Conservation (phyloP, 805 yeast genomes). For the Starmerella bacillaris region DNA sequence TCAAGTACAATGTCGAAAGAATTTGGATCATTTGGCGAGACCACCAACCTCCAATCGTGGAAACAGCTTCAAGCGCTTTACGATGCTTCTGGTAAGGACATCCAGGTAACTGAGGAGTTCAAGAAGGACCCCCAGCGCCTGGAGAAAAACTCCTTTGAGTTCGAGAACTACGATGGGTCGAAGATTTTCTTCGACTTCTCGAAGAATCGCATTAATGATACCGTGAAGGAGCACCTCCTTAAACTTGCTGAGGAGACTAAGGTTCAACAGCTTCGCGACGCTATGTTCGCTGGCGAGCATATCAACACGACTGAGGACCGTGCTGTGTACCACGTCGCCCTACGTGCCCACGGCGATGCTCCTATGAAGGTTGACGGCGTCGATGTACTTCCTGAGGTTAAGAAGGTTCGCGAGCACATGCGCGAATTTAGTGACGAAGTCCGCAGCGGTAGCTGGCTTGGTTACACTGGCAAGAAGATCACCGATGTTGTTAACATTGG, state of each 20-base stretch:
- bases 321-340: slow-evolving; percentile 92
- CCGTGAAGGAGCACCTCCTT: slow-evolving; percentile 47
- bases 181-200: slow-evolving; percentile 87
- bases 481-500: slow-evolving; percentile 94
- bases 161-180: slow-evolving; percentile 71
- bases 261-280: slow-evolving; percentile 73
- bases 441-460: slow-evolving; percentile 90
- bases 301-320: slow-evolving; percentile 84
- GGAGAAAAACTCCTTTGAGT: slow-evolving; percentile 55
- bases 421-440: slow-evolving; percentile 81
- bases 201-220: slow-evolving; percentile 81
- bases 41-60: slow-evolving; percentile 58
- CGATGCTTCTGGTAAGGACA: slow-evolving; percentile 47
- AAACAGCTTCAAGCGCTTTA: slow-evolving; percentile 51
- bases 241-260: slow-evolving; percentile 79
- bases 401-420: slow-evolving; percentile 84
- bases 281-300: slow-evolving; percentile 80
- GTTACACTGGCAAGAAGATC: slow-evolving; percentile 87
- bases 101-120: slow-evolving; percentile 66
- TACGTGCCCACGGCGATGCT: slow-evolving; percentile 77
- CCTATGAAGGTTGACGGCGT: slow-evolving; percentile 77
- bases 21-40: slow-evolving; percentile 12
- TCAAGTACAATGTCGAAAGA: no score
- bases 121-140: slow-evolving; percentile 56
- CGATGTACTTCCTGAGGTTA: slow-evolving; percentile 83